Conservation (phyloP, 352 stramenopile species). For the Peronospora destructor region DNA sequence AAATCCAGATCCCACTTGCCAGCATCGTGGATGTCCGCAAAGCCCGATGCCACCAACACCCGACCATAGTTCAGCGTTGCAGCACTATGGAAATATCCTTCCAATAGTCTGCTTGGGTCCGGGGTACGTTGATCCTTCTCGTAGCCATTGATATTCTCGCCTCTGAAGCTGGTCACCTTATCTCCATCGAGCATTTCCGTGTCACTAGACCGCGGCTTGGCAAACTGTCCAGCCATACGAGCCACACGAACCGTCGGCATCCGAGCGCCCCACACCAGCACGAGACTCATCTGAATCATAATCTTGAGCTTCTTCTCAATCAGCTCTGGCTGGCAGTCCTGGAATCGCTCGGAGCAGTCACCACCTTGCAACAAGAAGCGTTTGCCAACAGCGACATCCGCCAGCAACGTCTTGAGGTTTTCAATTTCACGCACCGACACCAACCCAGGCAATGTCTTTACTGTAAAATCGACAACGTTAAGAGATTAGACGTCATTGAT, state of each 20-base stretch:
- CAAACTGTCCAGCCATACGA: constrained; percentile 97
- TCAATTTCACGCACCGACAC: constrained; percentile 96
- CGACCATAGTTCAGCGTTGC: constrained; percentile 97
- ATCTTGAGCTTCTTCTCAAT: constrained; percentile 92
- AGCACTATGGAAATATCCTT: constrained; percentile 96
- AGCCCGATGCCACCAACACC: constrained; percentile 91
- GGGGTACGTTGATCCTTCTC: constrained; percentile 89
- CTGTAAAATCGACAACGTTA: constrained; percentile 19
- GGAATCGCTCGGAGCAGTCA: constrained; percentile 97
- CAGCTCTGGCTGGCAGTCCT: constrained; percentile 80
- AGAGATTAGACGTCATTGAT: neutral
- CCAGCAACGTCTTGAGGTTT: constrained; percentile 84
- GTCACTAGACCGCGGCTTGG: constrained; percentile 93
- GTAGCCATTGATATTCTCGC: constrained; percentile 97
- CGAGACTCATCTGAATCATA: constrained; percentile 96
- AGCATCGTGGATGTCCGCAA: constrained; percentile 94
- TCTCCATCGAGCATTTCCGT: constrained; percentile 93
- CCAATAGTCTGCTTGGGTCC: constrained; percentile 90
- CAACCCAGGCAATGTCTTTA: constrained; percentile 81
- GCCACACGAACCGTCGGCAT: constrained; percentile 95
- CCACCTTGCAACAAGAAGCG: constrained; percentile 97
- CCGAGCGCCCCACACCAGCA: constrained; percentile 94
- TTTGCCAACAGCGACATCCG: constrained; percentile 91
- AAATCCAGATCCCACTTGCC: constrained; percentile 98
- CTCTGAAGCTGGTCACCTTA: constrained; percentile 92